These are phyloP conservation scores for Wallacemonas sp. DNA, from an alignment of 208 protist species.

Conservation along the genomic window DNA sequence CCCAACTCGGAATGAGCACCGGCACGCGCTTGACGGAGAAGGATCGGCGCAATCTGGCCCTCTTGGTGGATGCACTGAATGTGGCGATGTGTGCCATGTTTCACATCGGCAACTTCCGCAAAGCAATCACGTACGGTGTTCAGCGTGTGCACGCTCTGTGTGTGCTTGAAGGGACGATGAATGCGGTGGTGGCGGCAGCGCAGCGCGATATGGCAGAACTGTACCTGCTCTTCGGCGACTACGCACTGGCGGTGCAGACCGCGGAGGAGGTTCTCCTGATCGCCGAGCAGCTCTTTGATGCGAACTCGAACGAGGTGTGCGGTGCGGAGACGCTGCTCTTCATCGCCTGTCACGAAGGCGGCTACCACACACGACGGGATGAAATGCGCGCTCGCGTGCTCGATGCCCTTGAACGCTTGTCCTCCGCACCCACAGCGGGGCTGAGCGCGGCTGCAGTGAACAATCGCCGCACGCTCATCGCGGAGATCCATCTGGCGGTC, in stretches of 20 bases:
- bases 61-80: conserved; percentile 36
- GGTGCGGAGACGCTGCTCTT: conserved; percentile 35
- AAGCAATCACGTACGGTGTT: conserved; percentile 45
- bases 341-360: conserved; percentile 24
- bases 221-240: conserved; percentile 53
- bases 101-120: conserved; percentile 33
- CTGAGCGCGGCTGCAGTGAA: not conserved
- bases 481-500: conserved; percentile 42
- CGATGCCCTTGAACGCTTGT: conserved; percentile 22
- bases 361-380: conserved; percentile 19
- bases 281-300: conserved; percentile 32
- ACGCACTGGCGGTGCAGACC: conserved; percentile 29
- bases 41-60: conserved; percentile 24
- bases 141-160: conserved; percentile 61
- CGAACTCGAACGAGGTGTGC: conserved; percentile 32
- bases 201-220: conserved; percentile 52
- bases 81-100: conserved; percentile 39
- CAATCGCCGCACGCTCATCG: conserved; percentile 28
- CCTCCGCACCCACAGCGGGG: not conserved
- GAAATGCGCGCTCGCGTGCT: conserved; percentile 6
- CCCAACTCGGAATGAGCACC: too few species aligned
- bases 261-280: conserved; percentile 56
- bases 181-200: conserved; percentile 36
- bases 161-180: conserved; percentile 43
- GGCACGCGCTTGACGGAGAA: conserved; percentile 27